phyloP scores from a whole-genome alignment of 345 rosid genomes.

The Populus deltoides region DNA sequence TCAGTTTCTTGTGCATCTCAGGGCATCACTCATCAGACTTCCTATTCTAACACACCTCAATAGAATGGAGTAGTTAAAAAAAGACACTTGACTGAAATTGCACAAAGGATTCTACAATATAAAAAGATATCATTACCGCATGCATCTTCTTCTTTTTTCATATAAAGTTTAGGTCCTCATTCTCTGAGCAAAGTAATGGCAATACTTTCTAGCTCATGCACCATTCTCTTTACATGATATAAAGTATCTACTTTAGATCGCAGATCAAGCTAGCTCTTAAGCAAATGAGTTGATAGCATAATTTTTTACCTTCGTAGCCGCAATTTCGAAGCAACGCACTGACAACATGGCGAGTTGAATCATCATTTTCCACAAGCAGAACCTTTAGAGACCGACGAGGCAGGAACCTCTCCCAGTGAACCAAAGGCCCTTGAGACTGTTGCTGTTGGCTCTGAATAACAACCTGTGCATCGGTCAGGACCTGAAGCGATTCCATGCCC shows the following conservation, averaged over 20 bases:
- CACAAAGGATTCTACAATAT: neutral
- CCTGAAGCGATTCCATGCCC: conserved; percentile 14
- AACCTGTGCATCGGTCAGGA: conserved; percentile 13
- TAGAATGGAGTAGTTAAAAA: neutral
- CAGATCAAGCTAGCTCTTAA: neutral
- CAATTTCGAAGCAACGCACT: conserved; percentile 40
- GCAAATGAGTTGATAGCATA: neutral
- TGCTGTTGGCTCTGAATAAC: conserved; percentile 22
- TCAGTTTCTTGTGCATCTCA: neutral
- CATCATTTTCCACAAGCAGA: conserved; percentile 45
- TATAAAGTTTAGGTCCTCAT: neutral
- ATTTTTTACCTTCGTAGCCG: conserved; percentile 39
- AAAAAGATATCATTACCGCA: neutral
- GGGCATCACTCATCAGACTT: neutral
- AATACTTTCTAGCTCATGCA: neutral
- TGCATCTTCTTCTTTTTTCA: neutral
- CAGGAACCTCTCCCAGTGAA: conserved; percentile 39
- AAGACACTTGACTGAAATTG: neutral
- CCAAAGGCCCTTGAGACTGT: conserved; percentile 26
- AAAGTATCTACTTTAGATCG: neutral
- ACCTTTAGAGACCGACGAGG: conserved; percentile 40
- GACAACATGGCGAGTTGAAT: conserved; percentile 42
- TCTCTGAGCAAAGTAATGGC: neutral
- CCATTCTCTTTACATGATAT: neutral
- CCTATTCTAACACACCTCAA: neutral